A percentile compares a stretch with the other conserved stretches of the same genome.
Evolutionary conservation across 2,329 filamentous ascomycete genomes (phyloP).

Genomic region (Sphaceloma murrayae): DNA sequence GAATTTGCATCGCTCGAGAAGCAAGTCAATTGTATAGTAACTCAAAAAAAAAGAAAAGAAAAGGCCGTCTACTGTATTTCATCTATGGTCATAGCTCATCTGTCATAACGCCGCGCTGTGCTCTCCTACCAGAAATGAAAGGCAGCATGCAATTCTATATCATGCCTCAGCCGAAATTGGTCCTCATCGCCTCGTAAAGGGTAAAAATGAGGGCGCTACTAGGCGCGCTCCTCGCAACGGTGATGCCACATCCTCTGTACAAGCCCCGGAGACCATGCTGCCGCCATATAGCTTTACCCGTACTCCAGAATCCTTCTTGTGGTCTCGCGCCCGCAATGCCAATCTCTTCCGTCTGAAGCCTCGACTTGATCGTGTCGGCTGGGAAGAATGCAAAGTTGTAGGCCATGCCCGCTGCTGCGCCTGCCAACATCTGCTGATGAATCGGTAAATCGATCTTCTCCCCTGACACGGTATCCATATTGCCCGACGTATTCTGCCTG

Average conservation of each 20-base stretch:
- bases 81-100: slow-evolving; percentile 10
- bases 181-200: slow-evolving; percentile 79
- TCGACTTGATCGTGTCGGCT: slow-evolving; percentile 92
- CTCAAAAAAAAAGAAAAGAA: too few relatives aligned
- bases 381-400: slow-evolving; percentile 98
- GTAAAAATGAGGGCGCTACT: slow-evolving; percentile 99
- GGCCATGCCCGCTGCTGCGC: slow-evolving; percentile 77
- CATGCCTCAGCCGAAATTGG: slow-evolving; percentile 36
- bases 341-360: slow-evolving; percentile 79
- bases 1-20: too few relatives aligned
- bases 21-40: too few relatives aligned
- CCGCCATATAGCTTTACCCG: slow-evolving; percentile 65
- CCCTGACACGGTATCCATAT: slow-evolving; percentile 35
- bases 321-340: slow-evolving; percentile 43
- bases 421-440: slow-evolving; percentile 79
- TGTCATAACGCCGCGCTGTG: slow-evolving; percentile 11
- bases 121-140: neutral
- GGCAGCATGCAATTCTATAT: neutral
- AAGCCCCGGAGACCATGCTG: slow-evolving; percentile 73
- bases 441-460: slow-evolving; percentile 55
- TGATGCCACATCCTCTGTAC: slow-evolving; percentile 93
- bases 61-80: neutral
- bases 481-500: slow-evolving; percentile 19
- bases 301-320: slow-evolving; percentile 58
- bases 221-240: slow-evolving; percentile 74